These are phyloP conservation scores for Sicyos baderoa DNA, from an alignment of 306 rosid species.

Conservation along the genomic window DNA sequence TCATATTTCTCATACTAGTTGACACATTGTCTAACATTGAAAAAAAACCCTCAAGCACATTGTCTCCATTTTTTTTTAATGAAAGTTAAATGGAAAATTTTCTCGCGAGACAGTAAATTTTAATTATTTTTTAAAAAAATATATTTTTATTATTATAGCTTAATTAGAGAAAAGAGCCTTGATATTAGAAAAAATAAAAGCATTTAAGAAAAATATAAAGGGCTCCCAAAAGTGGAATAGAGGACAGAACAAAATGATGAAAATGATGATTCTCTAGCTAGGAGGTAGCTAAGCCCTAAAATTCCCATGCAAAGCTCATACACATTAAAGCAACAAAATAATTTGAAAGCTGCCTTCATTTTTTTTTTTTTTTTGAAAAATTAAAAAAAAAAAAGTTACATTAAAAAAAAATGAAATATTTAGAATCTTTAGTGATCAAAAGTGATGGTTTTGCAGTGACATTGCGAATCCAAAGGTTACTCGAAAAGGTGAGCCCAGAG, in stretches of 20 bases:
- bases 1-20: too few species aligned
- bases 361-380: background rate
- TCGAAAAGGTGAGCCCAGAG: constrained; percentile 64
- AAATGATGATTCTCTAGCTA: constrained; percentile 23
- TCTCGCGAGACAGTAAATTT: background rate
- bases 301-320: constrained; percentile 41
- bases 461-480: constrained; percentile 70
- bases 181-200: constrained; percentile 14
- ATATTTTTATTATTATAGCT: background rate
- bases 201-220: constrained; percentile 31
- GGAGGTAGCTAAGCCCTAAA: constrained; percentile 18
- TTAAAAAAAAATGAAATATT: constrained; percentile 38
- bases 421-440: constrained; percentile 49
- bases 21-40: too few species aligned
- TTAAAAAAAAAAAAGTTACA: background rate
- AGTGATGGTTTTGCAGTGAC: constrained; percentile 45
- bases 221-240: constrained; percentile 42
- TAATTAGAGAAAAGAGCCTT: background rate
- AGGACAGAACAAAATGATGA: constrained; percentile 36
- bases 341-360: constrained; percentile 14
- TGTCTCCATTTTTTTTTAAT: background rate
- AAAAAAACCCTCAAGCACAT: background rate
- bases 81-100: background rate
- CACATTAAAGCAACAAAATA: background rate
- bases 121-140: background rate